A percentile compares a stretch with the other conserved stretches of the same genome.
phyloP scores from a whole-genome alignment of 495 filamentous ascomycete species.

The Lophiostoma macrostomum region DNA sequence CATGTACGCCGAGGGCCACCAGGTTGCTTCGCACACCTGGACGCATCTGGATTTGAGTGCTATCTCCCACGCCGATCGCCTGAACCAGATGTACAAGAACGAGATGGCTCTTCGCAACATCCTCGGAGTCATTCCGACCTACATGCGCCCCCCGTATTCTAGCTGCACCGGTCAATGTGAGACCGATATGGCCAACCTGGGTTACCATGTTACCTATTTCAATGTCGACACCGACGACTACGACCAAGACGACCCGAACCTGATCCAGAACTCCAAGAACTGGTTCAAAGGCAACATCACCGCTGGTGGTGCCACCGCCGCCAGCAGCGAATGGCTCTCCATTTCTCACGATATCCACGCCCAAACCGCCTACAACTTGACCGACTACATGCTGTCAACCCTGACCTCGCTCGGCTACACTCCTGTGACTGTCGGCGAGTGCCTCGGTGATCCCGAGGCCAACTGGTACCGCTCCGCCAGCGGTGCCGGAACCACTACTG shows the following conservation, averaged over 20 bases:
- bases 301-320: conserved; percentile 47
- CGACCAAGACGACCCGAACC: conserved; percentile 54
- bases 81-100: conserved; percentile 69
- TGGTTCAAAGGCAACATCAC: conserved; percentile 56
- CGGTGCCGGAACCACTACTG: not conserved
- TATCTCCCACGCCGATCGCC: conserved; percentile 53
- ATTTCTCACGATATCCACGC: conserved; percentile 80
- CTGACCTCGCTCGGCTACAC: conserved; percentile 28
- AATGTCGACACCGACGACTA: conserved; percentile 78
- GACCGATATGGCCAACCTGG: conserved; percentile 58
- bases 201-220: conserved; percentile 74
- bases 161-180: conserved; percentile 63
- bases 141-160: conserved; percentile 82
- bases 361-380: conserved; percentile 73
- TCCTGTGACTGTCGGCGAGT: conserved; percentile 31
- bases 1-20: conserved; percentile 70
- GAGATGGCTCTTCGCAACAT: conserved; percentile 79
- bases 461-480: conserved; percentile 31
- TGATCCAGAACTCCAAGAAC: conserved; percentile 70
- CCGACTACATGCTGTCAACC: conserved; percentile 62
- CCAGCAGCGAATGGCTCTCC: conserved; percentile 54
- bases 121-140: conserved; percentile 76
- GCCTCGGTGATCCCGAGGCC: conserved; percentile 27
- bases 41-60: conserved; percentile 70
- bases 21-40: conserved; percentile 84